These are phyloP conservation scores for Hortiboletus campestris DNA, from an alignment of 768 basidiomycete species.

Conservation along the genomic window DNA sequence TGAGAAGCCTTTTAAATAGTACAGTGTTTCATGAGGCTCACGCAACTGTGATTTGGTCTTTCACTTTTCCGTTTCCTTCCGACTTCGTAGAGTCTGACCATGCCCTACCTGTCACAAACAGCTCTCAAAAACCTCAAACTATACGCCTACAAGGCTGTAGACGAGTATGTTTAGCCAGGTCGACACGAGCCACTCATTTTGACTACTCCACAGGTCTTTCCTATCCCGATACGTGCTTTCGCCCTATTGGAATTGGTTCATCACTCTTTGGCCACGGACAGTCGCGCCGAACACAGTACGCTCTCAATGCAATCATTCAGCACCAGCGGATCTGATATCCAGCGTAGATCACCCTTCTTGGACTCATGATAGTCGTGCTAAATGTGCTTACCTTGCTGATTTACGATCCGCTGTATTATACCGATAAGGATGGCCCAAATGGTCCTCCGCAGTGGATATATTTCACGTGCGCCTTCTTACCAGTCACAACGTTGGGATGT, in stretches of 20 bases:
- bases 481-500: neutral
- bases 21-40: neutral
- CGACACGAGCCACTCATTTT: neutral
- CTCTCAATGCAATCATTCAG: conserved; percentile 2
- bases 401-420: conserved; percentile 77
- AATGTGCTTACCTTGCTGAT: conserved; percentile 84
- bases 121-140: conserved; percentile 74
- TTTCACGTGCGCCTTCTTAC: conserved; percentile 63
- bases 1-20: too few species aligned
- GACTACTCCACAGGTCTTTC: conserved; percentile 53
- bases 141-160: conserved; percentile 79
- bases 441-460: conserved; percentile 86
- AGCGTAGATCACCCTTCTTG: conserved; percentile 83
- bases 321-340: neutral
- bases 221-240: conserved; percentile 73
- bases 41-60: neutral
- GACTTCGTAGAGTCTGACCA: conserved; percentile 21
- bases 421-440: conserved; percentile 58
- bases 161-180: conserved; percentile 54
- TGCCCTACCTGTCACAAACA: conserved; percentile 64
- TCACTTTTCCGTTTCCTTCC: neutral
- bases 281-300: conserved; percentile 89
- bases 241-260: conserved; percentile 91
- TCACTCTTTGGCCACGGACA: conserved; percentile 79
- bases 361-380: conserved; percentile 73